A percentile compares a stretch with the other conserved stretches of the same genome.
Conservation (phyloP, 768 basidiomycete species). For the Lentinula sp. region DNA sequence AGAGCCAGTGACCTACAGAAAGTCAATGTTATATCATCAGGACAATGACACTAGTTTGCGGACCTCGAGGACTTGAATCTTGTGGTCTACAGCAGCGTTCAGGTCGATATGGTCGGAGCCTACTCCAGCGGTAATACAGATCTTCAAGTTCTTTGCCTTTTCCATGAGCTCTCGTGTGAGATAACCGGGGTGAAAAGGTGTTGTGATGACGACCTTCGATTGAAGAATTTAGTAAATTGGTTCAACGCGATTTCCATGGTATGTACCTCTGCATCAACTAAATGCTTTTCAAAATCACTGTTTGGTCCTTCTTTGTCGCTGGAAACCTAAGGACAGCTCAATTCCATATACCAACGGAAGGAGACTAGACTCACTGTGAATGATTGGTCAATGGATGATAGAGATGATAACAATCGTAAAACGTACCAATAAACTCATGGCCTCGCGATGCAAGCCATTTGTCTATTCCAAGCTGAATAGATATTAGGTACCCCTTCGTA, state of each 20-base stretch:
- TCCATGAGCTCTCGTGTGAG: constrained; percentile 64
- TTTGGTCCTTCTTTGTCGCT: constrained; percentile 80
- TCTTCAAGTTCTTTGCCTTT: constrained; percentile 82
- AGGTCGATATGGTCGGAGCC: constrained; percentile 93
- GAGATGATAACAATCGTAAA: not conserved
- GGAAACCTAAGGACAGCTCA: constrained; percentile 42
- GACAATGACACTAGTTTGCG: constrained; percentile 3
- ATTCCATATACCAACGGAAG: not conserved
- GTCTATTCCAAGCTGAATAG: constrained; percentile 59
- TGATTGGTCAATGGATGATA: not conserved
- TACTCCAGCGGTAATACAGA: constrained; percentile 88
- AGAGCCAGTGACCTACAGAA: constrained; percentile 65
- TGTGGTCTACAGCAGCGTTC: constrained; percentile 76
- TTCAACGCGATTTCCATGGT: not conserved
- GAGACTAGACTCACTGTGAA: not conserved
- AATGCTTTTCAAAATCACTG: constrained; percentile 78
- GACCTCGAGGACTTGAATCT: constrained; percentile 74
- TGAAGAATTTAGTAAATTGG: constrained; percentile 24
- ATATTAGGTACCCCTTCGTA: not conserved
- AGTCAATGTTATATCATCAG: constrained; percentile 7
- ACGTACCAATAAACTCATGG: constrained; percentile 68
- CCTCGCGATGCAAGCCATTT: constrained; percentile 66
- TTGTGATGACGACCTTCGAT: constrained; percentile 75
- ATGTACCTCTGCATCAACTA: constrained; percentile 56
- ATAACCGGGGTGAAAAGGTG: constrained; percentile 84